Evolutionary conservation across 108 stramenopile genomes (phyloP), one percentile per base, ranked within the genome.

Genomic region (Cyclotella distinguenda): DNA sequence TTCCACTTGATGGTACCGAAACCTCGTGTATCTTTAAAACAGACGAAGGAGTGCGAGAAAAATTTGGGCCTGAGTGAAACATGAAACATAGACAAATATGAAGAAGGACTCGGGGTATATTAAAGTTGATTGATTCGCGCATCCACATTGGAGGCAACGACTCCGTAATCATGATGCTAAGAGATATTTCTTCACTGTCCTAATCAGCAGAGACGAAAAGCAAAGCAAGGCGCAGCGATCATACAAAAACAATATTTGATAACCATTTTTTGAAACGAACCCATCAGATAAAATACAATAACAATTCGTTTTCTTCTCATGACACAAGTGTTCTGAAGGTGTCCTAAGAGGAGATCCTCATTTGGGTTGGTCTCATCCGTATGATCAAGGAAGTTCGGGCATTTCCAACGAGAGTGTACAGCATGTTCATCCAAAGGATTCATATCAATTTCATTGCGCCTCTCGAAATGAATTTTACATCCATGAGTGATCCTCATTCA

Each of bases 261-360:
- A n/a, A n/a, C n/a, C n/a, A n/a, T n/a, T n/a, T n/a, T n/a, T 10
- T 4, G 32, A 32, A 32, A 33, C 22, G 8, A 30, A 71, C 70
- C 70, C 70, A 62, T 71, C 70, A 71, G 70, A 62, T 62, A 32
- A 66, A 71, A 71, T 71, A 71, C 70, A 71, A 62, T 71, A 71
- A 71, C 70, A 71, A 38, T 71, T 71, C 61, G 53, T 62, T 71
- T 71, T 71, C 19, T 71, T 71, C 70, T 71, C 70, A 71, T 62
- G 22, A 71, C 70, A 62, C 70, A 44, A 55, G 60, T 62, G 70
- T 71, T 71, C 70, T 71, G 70, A 71, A 71, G 70, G 70, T 71
- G 70, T 71, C 70, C 70, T 71, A 71, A 71, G 70, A 62, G 54
- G 40, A 35, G 44, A 55, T 71, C 70, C 52, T 71, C 70, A 71